phyloP scores from a whole-genome alignment of 495 filamentous ascomycete species.

The Lepidopterella palustris region DNA sequence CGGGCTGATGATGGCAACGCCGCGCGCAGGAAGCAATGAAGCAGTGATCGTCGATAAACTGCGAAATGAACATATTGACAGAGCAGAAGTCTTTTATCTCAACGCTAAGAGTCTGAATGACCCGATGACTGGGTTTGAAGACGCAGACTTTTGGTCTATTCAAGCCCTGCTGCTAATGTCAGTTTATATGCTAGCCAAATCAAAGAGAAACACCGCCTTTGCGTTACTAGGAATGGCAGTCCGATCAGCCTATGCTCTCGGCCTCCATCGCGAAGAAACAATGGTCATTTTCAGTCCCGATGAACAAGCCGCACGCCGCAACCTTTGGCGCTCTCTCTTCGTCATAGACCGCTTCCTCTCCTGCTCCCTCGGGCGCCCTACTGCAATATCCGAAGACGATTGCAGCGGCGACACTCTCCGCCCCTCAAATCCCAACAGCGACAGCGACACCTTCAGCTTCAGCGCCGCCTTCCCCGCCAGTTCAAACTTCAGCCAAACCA shows the following conservation, averaged over 20 bases:
- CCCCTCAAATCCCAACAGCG: constrained; percentile 36
- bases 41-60: constrained; percentile 47
- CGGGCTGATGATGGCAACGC: constrained; percentile 52
- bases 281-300: constrained; percentile 45
- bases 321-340: constrained; percentile 56
- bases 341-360: constrained; percentile 56
- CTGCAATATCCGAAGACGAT: constrained; percentile 56
- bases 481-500: constrained; percentile 13
- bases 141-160: constrained; percentile 57
- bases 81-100: constrained; percentile 54
- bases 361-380: constrained; percentile 52
- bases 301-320: constrained; percentile 44
- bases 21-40: constrained; percentile 43
- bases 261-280: constrained; percentile 56
- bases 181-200: constrained; percentile 51
- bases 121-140: constrained; percentile 52
- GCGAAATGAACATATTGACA: constrained; percentile 40
- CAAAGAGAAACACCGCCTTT: constrained; percentile 54
- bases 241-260: constrained; percentile 53
- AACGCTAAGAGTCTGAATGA: constrained; percentile 51
- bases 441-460: constrained; percentile 16
- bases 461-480: not conserved
- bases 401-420: constrained; percentile 47
- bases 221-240: constrained; percentile 61
- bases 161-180: constrained; percentile 57